Percentiles rank a stretch among this genome's conserved stretches.
phyloP scores from a whole-genome alignment of 495 filamentous ascomycete genomes.

The Aspergillus sclerotioniger region DNA sequence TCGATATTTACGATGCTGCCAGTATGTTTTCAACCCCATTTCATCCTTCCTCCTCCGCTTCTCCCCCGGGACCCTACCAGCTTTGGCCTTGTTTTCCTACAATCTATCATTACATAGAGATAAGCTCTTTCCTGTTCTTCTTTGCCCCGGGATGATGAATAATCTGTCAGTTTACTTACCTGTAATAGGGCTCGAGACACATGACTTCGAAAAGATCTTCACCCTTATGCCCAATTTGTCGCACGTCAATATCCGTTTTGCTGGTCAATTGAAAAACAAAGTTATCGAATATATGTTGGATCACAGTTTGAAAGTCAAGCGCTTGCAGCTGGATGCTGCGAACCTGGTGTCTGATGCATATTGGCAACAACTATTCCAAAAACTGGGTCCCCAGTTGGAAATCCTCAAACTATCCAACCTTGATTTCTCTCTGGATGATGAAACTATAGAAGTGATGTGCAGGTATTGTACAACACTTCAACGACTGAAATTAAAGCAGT shows the following conservation, averaged over 20 bases:
- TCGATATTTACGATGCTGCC: constrained; percentile 79
- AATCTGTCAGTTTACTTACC: constrained; percentile 13
- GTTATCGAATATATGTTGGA: constrained; percentile 77
- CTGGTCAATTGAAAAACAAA: constrained; percentile 81
- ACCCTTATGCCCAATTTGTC: constrained; percentile 66
- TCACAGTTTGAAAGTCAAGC: constrained; percentile 58
- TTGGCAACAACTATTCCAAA: constrained; percentile 65
- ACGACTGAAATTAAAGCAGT: constrained; percentile 69
- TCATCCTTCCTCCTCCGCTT: not conserved
- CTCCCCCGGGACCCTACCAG: not conserved
- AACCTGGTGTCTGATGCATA: constrained; percentile 72
- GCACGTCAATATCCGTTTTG: constrained; percentile 70
- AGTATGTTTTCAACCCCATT: constrained; percentile 39
- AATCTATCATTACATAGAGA: no score
- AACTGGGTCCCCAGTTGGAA: constrained; percentile 60
- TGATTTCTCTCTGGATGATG: constrained; percentile 70
- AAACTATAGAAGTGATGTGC: constrained; percentile 57
- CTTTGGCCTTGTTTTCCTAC: not conserved
- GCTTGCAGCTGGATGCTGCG: constrained; percentile 68
- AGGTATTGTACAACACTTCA: constrained; percentile 60
- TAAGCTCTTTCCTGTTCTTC: not conserved
- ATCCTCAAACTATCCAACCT: constrained; percentile 66
- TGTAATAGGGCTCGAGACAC: constrained; percentile 57
- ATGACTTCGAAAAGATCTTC: constrained; percentile 79
- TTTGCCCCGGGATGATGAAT: not conserved